Conservation (phyloP, 2,329 filamentous ascomycete genomes). For the Phaeosphaeria sp. region DNA sequence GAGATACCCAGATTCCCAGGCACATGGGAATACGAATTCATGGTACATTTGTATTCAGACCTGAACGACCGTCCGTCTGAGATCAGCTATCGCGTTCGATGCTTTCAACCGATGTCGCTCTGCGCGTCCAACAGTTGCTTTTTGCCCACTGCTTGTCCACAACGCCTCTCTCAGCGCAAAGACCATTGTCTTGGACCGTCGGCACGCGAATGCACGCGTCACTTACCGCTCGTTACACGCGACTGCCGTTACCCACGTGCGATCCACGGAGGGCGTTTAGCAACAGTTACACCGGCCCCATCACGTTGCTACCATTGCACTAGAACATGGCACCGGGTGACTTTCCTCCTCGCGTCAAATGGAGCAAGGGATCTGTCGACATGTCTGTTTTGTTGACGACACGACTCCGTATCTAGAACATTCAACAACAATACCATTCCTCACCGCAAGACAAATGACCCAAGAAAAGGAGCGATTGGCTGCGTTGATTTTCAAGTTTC, state of each 20-base stretch:
- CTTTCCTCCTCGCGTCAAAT: slow-evolving; percentile 13
- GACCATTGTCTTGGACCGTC: neutral
- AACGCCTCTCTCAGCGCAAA: neutral
- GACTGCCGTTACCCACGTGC: slow-evolving; percentile 4
- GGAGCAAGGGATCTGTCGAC: slow-evolving; percentile 18
- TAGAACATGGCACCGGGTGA: slow-evolving; percentile 19
- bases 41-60: slow-evolving; percentile 3
- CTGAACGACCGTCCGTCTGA: neutral
- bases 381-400: slow-evolving; percentile 4
- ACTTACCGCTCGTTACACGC: slow-evolving; percentile 11
- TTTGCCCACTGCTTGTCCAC: neutral
- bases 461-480: neutral
- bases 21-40: slow-evolving; percentile 13
- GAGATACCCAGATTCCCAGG: slow-evolving; percentile 23
- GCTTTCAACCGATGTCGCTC: neutral
- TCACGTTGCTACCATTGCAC: slow-evolving; percentile 24
- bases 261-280: slow-evolving; percentile 7
- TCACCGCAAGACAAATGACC: slow-evolving; percentile 31
- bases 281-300: slow-evolving; percentile 20
- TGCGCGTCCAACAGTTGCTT: neutral
- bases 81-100: neutral
- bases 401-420: slow-evolving; percentile 16
- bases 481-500: slow-evolving; percentile 19
- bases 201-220: neutral
- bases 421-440: slow-evolving; percentile 13